A percentile compares a stretch with the other conserved stretches of the same genome.
Evolutionary conservation across 371 early-diverging fungal genomes (phyloP).

Genomic region (Mucor circinelloides): DNA sequence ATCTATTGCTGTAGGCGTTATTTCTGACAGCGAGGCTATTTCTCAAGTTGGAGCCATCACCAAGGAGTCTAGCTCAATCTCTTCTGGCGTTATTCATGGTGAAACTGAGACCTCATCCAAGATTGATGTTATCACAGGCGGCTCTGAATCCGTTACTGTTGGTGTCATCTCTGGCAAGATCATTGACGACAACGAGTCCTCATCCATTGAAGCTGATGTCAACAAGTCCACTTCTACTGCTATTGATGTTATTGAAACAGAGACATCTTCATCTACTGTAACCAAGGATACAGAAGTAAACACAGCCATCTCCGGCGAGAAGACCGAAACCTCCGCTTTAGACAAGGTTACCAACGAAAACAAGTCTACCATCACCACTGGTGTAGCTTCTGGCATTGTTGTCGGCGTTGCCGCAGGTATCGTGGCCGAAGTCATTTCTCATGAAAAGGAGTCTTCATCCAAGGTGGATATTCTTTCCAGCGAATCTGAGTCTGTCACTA

Average conservation of each 20-base stretch:
- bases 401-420: not conserved
- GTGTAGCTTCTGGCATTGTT: constrained; percentile 1
- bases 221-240: not conserved
- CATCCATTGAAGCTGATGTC: not conserved
- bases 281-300: not conserved
- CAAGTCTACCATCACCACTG: not conserved
- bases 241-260: not conserved
- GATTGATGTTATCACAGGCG: not conserved
- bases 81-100: constrained; percentile 5
- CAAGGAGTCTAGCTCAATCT: not conserved
- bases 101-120: not conserved
- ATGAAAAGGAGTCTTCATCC: not conserved
- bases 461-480: not conserved
- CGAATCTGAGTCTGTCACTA: not conserved
- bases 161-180: not conserved
- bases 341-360: not conserved
- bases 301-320: not conserved
- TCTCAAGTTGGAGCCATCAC: not conserved
- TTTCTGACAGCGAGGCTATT: not conserved
- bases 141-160: not conserved
- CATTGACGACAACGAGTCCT: constrained; percentile 8
- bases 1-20: not conserved
- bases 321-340: not conserved
- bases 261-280: not conserved
- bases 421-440: not conserved